phyloP scores from a whole-genome alignment of 805 yeast genomes.

The Yamadazyma paraphyllophila region DNA sequence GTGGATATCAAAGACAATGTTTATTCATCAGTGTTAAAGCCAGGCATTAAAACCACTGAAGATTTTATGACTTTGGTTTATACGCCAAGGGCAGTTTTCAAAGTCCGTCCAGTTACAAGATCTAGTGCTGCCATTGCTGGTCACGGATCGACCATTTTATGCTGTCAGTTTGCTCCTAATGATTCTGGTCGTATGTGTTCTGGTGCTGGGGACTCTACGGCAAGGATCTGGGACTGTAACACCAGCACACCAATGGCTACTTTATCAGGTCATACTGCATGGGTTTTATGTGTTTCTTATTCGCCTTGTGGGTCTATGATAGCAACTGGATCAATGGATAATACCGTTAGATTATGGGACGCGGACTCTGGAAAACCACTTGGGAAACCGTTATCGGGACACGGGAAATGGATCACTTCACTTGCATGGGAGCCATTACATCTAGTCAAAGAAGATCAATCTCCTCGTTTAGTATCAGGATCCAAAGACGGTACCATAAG shows the following conservation, averaged over 20 bases:
- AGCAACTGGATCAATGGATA: slow-evolving; percentile 97
- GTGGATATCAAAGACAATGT: slow-evolving; percentile 77
- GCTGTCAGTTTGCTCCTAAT: slow-evolving; percentile 91
- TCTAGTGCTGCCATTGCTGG: slow-evolving; percentile 92
- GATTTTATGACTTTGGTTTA: slow-evolving; percentile 87
- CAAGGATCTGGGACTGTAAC: slow-evolving; percentile 94
- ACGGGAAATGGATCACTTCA: slow-evolving; percentile 84
- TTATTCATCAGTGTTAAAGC: slow-evolving; percentile 78
- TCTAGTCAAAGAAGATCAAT: slow-evolving; percentile 60
- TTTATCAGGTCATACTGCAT: slow-evolving; percentile 79
- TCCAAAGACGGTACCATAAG: slow-evolving; percentile 90
- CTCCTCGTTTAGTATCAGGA: slow-evolving; percentile 75
- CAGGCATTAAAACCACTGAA: slow-evolving; percentile 86
- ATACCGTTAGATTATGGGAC: slow-evolving; percentile 86
- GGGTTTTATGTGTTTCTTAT: slow-evolving; percentile 92
- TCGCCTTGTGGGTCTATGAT: slow-evolving; percentile 87
- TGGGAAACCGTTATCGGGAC: slow-evolving; percentile 78
- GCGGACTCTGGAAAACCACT: slow-evolving; percentile 66
- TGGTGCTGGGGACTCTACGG: slow-evolving; percentile 95
- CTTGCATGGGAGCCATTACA: slow-evolving; percentile 95
- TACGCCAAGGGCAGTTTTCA: slow-evolving; percentile 93
- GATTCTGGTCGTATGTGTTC: slow-evolving; percentile 83
- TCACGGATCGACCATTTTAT: slow-evolving; percentile 89
- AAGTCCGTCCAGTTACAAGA: slow-evolving; percentile 86
- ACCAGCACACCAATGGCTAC: slow-evolving; percentile 89